Base-by-base conservation (phyloP, 495 filamentous ascomycete genomes). In the Alectoria sarmentosa region DNA sequence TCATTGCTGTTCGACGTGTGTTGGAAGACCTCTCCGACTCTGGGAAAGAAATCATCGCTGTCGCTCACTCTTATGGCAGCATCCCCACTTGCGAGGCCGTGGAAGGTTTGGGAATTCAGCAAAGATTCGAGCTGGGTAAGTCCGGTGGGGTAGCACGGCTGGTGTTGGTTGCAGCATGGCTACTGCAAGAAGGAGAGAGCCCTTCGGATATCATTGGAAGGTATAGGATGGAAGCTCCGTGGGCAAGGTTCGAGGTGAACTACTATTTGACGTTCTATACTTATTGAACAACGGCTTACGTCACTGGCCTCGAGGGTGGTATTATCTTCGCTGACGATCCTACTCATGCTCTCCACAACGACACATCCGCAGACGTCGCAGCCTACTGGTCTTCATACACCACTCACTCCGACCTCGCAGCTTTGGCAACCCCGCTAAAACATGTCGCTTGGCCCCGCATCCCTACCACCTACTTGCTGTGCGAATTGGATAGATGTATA, bases 341-440 rank as follows among this genome's bases (percentile, higher is more conserved):
- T 30, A 13, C 17, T 30, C 4, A 9, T 30, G 23, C 48, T 52
- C 26, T 52, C 48, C 26, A 28, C 48, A 52, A 30, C 48, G 48
- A 52, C 13, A 52, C 48, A 3, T 15, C 48, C 13, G 48, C 10
- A 28, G 48, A 52, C 48, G n/a, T 52, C 26, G 48, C 48, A 13
- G 11, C 48, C 48, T 52, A 52, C 48, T 52, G 48, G 48, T 52
- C 48, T 30, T 23, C 48, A 28, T 30, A 52, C 17, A 52, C 48
- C 1, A 52, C 48, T 30, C 48, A 52, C 13, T 52, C 48, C 26
- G 48, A 52, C 26, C 23, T 52, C 26, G 11, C 5, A 0, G 48
- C 48, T 52, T 52, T 52, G 8, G 48, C 48, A 30, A 52, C 48
- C 13, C 48, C 48, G 3, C 48, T 52, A 10, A 52, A 52, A 13